These are phyloP conservation scores for Odontarrhena argentea DNA, from an alignment of 345 rosid species.

Conservation along the genomic window DNA sequence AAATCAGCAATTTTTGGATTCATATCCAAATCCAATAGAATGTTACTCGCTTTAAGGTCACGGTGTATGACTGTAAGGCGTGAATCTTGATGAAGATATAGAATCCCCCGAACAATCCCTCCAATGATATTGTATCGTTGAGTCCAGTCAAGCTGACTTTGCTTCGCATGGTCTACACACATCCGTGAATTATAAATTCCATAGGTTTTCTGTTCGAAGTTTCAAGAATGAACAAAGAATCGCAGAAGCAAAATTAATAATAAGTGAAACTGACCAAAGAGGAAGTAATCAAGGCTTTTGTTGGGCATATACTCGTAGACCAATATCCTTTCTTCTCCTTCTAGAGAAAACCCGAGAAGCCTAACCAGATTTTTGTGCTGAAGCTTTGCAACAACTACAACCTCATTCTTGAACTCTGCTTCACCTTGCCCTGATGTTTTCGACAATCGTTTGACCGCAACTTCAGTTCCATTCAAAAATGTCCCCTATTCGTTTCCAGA, in stretches of 20 bases:
- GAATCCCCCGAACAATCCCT: constrained; percentile 6
- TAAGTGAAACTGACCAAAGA: background rate
- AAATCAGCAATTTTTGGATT: too few species aligned
- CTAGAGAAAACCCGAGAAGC: constrained; percentile 17
- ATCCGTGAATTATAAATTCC: background rate
- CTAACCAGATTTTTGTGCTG: constrained; percentile 54
- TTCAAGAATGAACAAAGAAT: constrained; percentile 10
- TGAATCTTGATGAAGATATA: too few species aligned
- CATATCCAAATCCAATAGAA: too few species aligned
- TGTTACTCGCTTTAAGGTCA: too few species aligned
- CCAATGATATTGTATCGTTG: constrained; percentile 8
- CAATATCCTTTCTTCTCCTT: too few species aligned
- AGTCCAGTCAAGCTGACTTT: constrained; percentile 16
- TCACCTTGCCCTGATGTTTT: constrained; percentile 50
- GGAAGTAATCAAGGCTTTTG: constrained; percentile 42
- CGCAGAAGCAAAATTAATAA: constrained; percentile 1
- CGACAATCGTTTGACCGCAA: constrained; percentile 52
- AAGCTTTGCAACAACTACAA: constrained; percentile 48
- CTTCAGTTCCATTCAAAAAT: constrained; percentile 35
- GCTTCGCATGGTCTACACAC: constrained; percentile 33
- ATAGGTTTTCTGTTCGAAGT: background rate
- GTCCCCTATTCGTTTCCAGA: background rate
- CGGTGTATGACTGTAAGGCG: too few species aligned
- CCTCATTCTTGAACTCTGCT: constrained; percentile 53
- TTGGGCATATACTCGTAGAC: too few species aligned